Percentiles rank a stretch among this genome's conserved stretches.
phyloP scores from a whole-genome alignment of 345 rosid genomes.

The Erysimum cheiranthoides region DNA sequence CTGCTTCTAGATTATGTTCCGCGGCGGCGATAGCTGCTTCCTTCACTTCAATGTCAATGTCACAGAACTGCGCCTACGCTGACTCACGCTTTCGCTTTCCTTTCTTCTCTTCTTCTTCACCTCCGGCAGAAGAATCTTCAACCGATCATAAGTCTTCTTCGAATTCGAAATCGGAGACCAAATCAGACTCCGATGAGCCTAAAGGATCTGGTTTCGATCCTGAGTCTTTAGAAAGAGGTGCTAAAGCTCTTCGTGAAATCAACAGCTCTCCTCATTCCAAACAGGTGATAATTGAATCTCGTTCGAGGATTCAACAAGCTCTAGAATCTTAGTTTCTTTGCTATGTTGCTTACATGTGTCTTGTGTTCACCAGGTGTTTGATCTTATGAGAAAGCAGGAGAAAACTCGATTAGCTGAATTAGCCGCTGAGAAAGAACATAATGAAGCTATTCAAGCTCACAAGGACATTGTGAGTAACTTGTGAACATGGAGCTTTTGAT shows the following conservation, averaged over 20 bases:
- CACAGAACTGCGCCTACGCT: constrained; percentile 60
- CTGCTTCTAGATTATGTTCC: constrained; percentile 68
- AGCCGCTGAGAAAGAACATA: constrained; percentile 70
- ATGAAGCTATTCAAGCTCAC: constrained; percentile 71
- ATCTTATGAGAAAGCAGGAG: constrained; percentile 87
- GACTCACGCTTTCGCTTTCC: constrained; percentile 69
- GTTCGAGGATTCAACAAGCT: constrained; percentile 67
- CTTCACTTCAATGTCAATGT: constrained; percentile 53
- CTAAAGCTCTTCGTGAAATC: constrained; percentile 90
- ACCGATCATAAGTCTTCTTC: constrained; percentile 44
- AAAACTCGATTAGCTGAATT: constrained; percentile 68
- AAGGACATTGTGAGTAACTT: constrained; percentile 74
- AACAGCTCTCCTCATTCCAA: constrained; percentile 79
- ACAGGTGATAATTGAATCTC: constrained; percentile 50
- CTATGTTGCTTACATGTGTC: constrained; percentile 20
- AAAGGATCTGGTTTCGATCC: constrained; percentile 88
- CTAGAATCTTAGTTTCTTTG: constrained; percentile 17
- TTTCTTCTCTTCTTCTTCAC: constrained; percentile 54
- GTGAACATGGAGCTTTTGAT: neutral
- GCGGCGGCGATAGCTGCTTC: constrained; percentile 67
- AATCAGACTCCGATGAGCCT: constrained; percentile 64
- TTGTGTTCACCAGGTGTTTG: constrained; percentile 68
- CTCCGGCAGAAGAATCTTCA: constrained; percentile 47
- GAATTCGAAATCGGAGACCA: constrained; percentile 44
- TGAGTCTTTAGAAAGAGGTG: constrained; percentile 92